Base-by-base conservation (phyloP, 1,284 basidiomycete genomes). In the Austroboletus novae-zelandiae region DNA sequence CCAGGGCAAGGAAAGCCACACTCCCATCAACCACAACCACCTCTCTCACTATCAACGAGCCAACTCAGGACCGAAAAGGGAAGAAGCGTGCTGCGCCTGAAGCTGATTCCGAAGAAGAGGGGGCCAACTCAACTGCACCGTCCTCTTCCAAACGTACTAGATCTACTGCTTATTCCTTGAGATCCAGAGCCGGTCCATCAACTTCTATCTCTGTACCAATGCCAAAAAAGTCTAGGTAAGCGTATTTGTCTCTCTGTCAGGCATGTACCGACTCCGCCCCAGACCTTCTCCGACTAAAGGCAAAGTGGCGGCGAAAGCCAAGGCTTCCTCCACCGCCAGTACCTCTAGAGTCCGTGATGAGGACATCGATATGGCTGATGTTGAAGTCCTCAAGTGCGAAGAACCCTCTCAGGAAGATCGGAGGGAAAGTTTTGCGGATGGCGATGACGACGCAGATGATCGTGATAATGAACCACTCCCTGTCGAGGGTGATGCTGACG, bases 31-130 rank as follows among this genome's bases (percentile, higher is more conserved):
- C 71, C 54, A 56, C 74, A 60, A 53, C 69, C 36, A 62, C 73
- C 56, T 66, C 80, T 51, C 72, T 89, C 46, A 83, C 79, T 51
- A 90, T 90, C 71, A 84, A 83, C 81, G 89, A 90, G 74, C 79
- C 84, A 37, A 56, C 72, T 2, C 78, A 78, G 62, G 87, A 90
- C 70, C 67, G 71, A 57, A 91, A 91, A 72, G 89, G 89, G 56
- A 91, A 91, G 81, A 91, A 91, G 73, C 88, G 89, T 60, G 89
- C 89, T 40, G 78, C 74, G 23, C 84, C 86, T 43, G 87, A 89
- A 71, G 70, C 73, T 39, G 69, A 71, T 55, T 80, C 80, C 45
- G 84, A 87, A 70, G 84, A 87, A 67, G 74, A 78, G 47, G 66
- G 63, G 45, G 62, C 67, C 57, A 72, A 71, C 50, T 70, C 78